Evolutionary conservation across 2,329 filamentous ascomycete genomes (phyloP), one percentile per base, ranked within the genome.

Genomic region (Clonostachys solani): DNA sequence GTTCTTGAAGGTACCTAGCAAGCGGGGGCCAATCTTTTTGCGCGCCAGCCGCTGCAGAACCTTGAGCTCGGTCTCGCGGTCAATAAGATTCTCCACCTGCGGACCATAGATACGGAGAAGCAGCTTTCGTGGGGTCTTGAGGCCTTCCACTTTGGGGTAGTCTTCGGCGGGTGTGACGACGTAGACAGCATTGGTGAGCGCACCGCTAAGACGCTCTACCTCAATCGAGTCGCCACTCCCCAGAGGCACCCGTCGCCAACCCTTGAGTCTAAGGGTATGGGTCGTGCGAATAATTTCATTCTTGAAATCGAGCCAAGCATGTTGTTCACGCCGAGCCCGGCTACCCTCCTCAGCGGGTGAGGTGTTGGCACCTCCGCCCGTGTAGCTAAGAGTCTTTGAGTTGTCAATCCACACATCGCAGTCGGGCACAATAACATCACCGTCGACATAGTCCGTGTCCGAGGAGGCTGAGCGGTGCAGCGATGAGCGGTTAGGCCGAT

Each of bases 131-230:
- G 80, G 79, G 18, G 55, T 60, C 52, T 70, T 77, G 57, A 69
- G 77, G 44, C 69, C 64, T 12, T 53, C 70, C 45, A 57, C 23
- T 54, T 64, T 47, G 58, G 57, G 51, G 12, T 91, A 55, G 35
- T 87, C 75, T 37, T 80, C 72, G 0, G 92, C 92, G 2, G 92
- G 92, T 2, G 83, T 87, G 18, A 97, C 91, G 44, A 96, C 91
- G 61, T 97, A 99, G 35, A 99, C 92, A 12, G 92, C 91, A 62
- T 99, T 99, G 17, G 94, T 99, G 55, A 99, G 70, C 9, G 94
- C 94, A 50, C 94, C 94, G 63, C 92, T 96, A 29, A 95, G 73
- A 44, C 89, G 80, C 65, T 88, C 79, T 6, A 94, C 86, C 3
- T 77, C 77, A 52, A 94, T 84, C 36, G 73, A 74, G 44, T 82